Evolutionary conservation across 768 basidiomycete genomes (phyloP).

Genomic region (Phanerochaete sordida): DNA sequence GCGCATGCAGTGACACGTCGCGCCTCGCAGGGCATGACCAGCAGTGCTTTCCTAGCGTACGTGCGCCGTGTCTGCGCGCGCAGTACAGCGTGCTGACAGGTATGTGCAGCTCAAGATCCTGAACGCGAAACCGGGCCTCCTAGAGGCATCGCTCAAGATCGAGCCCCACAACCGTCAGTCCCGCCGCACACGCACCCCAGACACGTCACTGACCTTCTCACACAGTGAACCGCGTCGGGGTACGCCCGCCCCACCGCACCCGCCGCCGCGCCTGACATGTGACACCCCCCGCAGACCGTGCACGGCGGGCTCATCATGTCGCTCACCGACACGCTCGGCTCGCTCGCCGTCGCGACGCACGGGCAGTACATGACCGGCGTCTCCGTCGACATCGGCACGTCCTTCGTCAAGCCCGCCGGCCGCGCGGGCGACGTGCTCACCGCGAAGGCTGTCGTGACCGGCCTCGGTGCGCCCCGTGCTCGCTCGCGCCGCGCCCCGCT

Average conservation of each 20-base stretch:
- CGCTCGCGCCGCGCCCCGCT: background rate
- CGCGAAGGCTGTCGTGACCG: slow-evolving; percentile 61
- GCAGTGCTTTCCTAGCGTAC: slow-evolving; percentile 75
- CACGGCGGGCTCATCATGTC: slow-evolving; percentile 83
- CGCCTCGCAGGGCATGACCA: slow-evolving; percentile 68
- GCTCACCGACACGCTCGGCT: slow-evolving; percentile 81
- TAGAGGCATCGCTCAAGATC: slow-evolving; percentile 67
- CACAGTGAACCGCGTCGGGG: slow-evolving; percentile 80
- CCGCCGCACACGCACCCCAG: background rate
- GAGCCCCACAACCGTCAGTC: slow-evolving; percentile 65
- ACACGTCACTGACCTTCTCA: background rate
- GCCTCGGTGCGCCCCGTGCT: slow-evolving; percentile 49
- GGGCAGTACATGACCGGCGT: slow-evolving; percentile 89
- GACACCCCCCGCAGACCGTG: slow-evolving; percentile 38
- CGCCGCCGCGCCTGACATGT: background rate
- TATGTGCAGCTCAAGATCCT: slow-evolving; percentile 62
- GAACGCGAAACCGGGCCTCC: slow-evolving; percentile 64
- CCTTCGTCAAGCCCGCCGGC: slow-evolving; percentile 78
- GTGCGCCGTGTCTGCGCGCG: too few species aligned
- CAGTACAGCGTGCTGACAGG: too few species aligned
- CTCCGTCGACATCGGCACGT: slow-evolving; percentile 75
- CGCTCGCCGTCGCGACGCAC: slow-evolving; percentile 76
- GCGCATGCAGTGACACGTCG: slow-evolving; percentile 8
- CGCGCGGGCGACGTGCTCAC: slow-evolving; percentile 61
- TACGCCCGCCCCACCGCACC: slow-evolving; percentile 24